Evolutionary conservation across 306 rosid genomes (phyloP).

Genomic region (Dalbergia cultrata): DNA sequence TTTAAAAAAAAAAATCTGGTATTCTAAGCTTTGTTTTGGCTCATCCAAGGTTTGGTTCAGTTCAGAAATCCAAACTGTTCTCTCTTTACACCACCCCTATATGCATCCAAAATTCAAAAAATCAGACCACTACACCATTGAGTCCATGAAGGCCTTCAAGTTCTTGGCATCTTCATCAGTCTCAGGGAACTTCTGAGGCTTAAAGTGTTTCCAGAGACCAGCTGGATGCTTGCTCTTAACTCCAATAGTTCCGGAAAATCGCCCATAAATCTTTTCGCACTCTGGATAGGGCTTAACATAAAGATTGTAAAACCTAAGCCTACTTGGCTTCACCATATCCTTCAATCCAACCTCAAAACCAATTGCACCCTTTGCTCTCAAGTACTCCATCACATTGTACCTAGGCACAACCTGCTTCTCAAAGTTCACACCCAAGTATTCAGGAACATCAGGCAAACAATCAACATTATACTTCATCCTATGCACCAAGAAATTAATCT

Average conservation of each 20-base stretch:
- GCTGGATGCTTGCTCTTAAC: slow-evolving; percentile 65
- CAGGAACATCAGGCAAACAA: slow-evolving; percentile 76
- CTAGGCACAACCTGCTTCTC: slow-evolving; percentile 90
- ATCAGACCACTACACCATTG: slow-evolving; percentile 53
- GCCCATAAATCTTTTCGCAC: slow-evolving; percentile 74
- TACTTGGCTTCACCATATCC: slow-evolving; percentile 78
- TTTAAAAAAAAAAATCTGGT: neutral
- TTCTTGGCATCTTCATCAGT: slow-evolving; percentile 63
- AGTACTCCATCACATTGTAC: slow-evolving; percentile 73
- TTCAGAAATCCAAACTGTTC: neutral
- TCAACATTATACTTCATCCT: slow-evolving; percentile 65
- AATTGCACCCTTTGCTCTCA: slow-evolving; percentile 75
- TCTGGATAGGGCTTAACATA: slow-evolving; percentile 92
- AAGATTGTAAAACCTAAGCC: slow-evolving; percentile 83
- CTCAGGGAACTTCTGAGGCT: slow-evolving; percentile 62
- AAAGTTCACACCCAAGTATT: slow-evolving; percentile 81
- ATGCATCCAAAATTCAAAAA: neutral
- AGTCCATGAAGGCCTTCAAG: slow-evolving; percentile 74
- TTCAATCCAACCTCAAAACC: slow-evolving; percentile 71
- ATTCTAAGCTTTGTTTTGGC: too few species aligned
- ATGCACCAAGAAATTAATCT: slow-evolving; percentile 74
- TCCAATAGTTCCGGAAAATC: slow-evolving; percentile 54
- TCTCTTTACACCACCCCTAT: neutral
- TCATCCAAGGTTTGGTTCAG: too few species aligned
- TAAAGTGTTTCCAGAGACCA: slow-evolving; percentile 84